Evolutionary conservation across 1,284 basidiomycete species (phyloP), one percentile per base, ranked within the genome.

Genomic region (Cryptococcus sp.): DNA sequence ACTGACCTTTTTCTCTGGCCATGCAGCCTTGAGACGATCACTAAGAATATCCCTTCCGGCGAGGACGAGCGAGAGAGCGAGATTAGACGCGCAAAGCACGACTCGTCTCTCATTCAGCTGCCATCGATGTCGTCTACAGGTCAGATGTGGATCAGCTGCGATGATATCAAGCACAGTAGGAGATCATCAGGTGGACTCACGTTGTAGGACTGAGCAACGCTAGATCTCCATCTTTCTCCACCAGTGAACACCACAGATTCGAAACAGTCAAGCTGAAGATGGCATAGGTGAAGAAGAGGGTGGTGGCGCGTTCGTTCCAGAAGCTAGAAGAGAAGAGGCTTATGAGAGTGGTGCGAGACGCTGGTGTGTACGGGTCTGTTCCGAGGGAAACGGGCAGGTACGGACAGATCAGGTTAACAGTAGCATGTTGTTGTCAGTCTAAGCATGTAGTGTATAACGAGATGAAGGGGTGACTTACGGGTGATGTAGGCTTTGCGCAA

Each of bases 31-130:
- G 16, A 69, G 46, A 15, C 55, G 54, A 39, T 59, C 59, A 8
- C 41, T 44, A 5, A 72, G 40, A 0, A 74, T 54, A 49, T 76
- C 75, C 16, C 63, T 57, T 5, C 65, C n/a, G 2, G 60, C 72
- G 8, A 70, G 50, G 5, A 52, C 5, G n/a, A 65, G 39, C 40
- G 65, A 62, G 48, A 74, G 64, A 17, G 57, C 19, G 3, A 58
- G 43, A 52, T 69, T 70, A 25, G 70, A 73, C 1, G 61, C 41
- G 17, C 72, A 49, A 29, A 78, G 67, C 58, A 76, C 74, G 37
- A 76, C 61, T 29, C 74, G 64, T 2, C 73, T 66, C 59, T 78
- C 77, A 52, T 78, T 78, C 7, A 73, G 58, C 53, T 77, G 74
- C 61, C 66, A 71, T 3, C 67, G 73, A 55, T 76, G 67, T 7